These are phyloP conservation scores for Pythium aristosporum DNA, from an alignment of 352 stramenopile species.

Conservation along the genomic window DNA sequence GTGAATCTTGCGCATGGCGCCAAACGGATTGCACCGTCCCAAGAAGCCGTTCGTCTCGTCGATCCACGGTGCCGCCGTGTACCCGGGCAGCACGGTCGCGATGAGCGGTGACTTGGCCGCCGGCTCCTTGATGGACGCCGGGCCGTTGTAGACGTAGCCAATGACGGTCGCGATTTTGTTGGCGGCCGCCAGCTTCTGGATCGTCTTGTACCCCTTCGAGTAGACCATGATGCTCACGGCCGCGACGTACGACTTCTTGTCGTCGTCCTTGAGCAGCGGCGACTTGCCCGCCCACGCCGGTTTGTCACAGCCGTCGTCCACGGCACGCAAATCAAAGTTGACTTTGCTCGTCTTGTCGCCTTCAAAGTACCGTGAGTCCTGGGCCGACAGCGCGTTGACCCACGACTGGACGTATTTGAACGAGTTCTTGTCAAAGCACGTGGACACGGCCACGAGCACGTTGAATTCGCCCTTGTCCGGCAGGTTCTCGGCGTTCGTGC, in stretches of 20 bases:
- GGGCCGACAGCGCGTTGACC: neutral
- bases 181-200: neutral
- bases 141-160: constrained; percentile 10
- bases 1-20: constrained; percentile 32
- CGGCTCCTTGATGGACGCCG: neutral
- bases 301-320: constrained; percentile 16
- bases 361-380: constrained; percentile 17
- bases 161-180: neutral
- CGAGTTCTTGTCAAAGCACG: constrained; percentile 15
- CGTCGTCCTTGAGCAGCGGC: neutral
- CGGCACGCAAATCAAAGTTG: neutral
- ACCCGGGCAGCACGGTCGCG: constrained; percentile 2
- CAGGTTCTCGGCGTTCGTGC: constrained; percentile 3
- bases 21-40: constrained; percentile 44
- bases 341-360: constrained; percentile 10
- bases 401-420: constrained; percentile 3
- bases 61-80: neutral
- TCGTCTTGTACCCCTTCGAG: neutral
- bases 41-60: constrained; percentile 6
- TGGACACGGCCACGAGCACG: constrained; percentile 9
- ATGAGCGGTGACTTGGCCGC: neutral
- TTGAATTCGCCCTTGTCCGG: neutral
- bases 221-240: constrained; percentile 17
- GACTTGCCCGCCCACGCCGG: neutral
- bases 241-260: constrained; percentile 7